Conservation (phyloP, 1,139 yeast genomes). For the Scheffersomyces cryptocercus region DNA sequence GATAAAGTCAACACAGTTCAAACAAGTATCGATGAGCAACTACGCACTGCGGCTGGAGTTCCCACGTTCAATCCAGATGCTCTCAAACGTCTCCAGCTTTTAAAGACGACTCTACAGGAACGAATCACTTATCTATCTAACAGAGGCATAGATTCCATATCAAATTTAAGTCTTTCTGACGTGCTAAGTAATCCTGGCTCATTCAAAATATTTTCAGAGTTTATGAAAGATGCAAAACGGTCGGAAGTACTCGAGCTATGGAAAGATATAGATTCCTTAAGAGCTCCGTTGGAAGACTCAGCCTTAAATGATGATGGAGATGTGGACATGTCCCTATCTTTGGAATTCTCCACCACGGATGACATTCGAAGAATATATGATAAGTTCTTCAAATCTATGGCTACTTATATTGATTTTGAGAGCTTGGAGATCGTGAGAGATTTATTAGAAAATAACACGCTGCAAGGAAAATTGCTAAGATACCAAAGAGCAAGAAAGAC, state of each 20-base stretch:
- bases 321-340: constrained; percentile 25
- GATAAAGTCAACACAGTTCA: constrained; percentile 19
- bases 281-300: constrained; percentile 68
- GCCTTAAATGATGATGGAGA: constrained; percentile 23
- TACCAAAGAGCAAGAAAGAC: constrained; percentile 55
- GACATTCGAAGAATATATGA: constrained; percentile 50
- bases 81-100: constrained; percentile 12
- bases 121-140: constrained; percentile 4
- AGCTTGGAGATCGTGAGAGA: constrained; percentile 28
- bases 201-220: constrained; percentile 54
- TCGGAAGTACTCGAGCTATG: constrained; percentile 57
- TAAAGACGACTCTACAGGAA: constrained; percentile 11
- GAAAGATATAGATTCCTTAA: constrained; percentile 64
- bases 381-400: constrained; percentile 35
- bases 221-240: constrained; percentile 51
- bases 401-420: constrained; percentile 26
- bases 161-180: constrained; percentile 12
- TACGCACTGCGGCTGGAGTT: not conserved
- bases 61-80: too few relatives aligned
- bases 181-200: constrained; percentile 43
- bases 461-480: not conserved
- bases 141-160: constrained; percentile 6
- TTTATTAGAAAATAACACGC: constrained; percentile 18
- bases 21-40: not conserved
- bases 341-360: constrained; percentile 44